Conservation (phyloP, 805 yeast genomes). For the Zygotorulaspora florentina region DNA sequence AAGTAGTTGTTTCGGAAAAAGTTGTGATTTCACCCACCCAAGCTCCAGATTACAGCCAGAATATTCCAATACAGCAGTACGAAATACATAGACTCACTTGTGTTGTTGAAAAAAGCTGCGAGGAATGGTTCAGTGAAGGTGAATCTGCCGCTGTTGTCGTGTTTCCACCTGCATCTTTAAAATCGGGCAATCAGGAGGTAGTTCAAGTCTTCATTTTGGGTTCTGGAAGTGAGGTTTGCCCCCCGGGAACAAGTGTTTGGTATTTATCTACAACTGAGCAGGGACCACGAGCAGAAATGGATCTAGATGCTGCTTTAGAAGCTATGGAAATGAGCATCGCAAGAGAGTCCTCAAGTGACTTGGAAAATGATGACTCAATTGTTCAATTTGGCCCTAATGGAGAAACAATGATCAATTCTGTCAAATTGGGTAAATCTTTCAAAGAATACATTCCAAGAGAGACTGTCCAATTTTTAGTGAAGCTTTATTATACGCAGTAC, state of each 20-base stretch:
- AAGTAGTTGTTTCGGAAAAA: slow-evolving; percentile 72
- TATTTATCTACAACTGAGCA: slow-evolving; percentile 75
- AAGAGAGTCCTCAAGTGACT: slow-evolving; percentile 64
- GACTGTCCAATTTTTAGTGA: slow-evolving; percentile 56
- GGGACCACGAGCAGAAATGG: slow-evolving; percentile 64
- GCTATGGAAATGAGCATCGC: slow-evolving; percentile 77
- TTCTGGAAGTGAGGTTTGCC: slow-evolving; percentile 82
- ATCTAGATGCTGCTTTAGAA: slow-evolving; percentile 72
- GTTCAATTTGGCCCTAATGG: slow-evolving; percentile 54
- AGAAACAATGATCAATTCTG: slow-evolving; percentile 68
- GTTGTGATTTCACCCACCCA: slow-evolving; percentile 72
- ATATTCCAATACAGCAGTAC: slow-evolving; percentile 44
- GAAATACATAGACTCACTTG: slow-evolving; percentile 74
- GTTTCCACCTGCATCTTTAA: slow-evolving; percentile 81
- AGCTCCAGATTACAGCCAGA: slow-evolving; percentile 42
- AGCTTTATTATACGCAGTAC: slow-evolving; percentile 57
- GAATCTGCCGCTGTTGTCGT: slow-evolving; percentile 86
- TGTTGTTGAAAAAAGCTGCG: slow-evolving; percentile 80
- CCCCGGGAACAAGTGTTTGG: slow-evolving; percentile 86
- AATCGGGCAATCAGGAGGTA: slow-evolving; percentile 60
- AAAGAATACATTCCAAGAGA: slow-evolving; percentile 81
- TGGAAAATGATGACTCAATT: slow-evolving; percentile 57
- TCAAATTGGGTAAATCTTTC: slow-evolving; percentile 79
- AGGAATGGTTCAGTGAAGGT: slow-evolving; percentile 84
- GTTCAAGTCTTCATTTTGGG: slow-evolving; percentile 88